These are phyloP conservation scores for Daedalea quercina DNA, from an alignment of 768 basidiomycete species.

Conservation along the genomic window DNA sequence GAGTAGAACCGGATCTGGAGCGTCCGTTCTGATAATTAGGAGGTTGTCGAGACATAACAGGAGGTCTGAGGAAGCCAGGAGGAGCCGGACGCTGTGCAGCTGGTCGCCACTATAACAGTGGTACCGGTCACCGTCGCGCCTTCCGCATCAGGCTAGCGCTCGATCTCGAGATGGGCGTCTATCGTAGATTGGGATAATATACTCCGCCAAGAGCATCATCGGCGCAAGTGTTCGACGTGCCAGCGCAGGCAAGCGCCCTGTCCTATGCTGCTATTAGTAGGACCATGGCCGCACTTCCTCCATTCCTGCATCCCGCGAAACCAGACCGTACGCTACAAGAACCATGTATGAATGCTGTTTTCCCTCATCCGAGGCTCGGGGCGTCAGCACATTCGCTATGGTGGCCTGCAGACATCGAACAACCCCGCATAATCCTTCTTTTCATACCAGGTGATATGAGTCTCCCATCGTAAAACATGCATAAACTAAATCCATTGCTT, in stretches of 20 bases:
- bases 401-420: conserved; percentile 35
- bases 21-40: conserved; percentile 23
- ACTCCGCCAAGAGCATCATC: neutral
- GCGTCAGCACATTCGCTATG: conserved; percentile 43
- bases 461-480: neutral
- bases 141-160: neutral
- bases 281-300: conserved; percentile 10
- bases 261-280: too few relatives aligned
- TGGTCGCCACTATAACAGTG: too few relatives aligned
- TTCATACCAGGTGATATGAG: conserved; percentile 14
- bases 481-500: neutral
- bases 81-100: neutral
- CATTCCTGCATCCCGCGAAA: conserved; percentile 10
- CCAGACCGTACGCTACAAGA: neutral
- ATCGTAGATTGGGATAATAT: neutral
- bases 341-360: conserved; percentile 18
- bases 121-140: neutral
- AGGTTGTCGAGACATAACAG: conserved; percentile 16
- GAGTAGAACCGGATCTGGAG: conserved; percentile 37
- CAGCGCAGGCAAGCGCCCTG: too few relatives aligned
- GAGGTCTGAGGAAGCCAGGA: neutral
- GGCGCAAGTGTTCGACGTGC: too few relatives aligned
- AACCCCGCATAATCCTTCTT: conserved; percentile 19
- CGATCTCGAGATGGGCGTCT: neutral
- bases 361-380: conserved; percentile 31